Evolutionary conservation across 208 protist species (phyloP).

Genomic region (Leishmania major): DNA sequence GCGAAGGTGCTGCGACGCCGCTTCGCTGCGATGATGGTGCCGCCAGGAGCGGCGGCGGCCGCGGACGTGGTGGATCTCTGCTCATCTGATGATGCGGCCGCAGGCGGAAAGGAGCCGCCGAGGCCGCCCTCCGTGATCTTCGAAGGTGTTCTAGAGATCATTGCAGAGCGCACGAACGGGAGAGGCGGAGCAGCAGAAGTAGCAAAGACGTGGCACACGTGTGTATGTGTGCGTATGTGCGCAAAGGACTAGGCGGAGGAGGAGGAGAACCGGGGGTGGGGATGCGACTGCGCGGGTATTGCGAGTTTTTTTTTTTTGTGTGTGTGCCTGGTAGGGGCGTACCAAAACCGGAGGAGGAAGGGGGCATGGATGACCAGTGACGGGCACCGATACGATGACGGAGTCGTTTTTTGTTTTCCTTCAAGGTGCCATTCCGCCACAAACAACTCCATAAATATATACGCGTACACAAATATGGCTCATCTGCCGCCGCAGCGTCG

Average conservation of each 20-base stretch:
- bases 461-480: not conserved
- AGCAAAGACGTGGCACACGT: not conserved
- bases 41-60: slow-evolving; percentile 1
- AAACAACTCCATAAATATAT: not conserved
- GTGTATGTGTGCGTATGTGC: not conserved
- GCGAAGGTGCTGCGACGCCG: slow-evolving; percentile 18
- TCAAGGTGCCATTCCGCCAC: not conserved
- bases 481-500: not conserved
- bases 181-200: not conserved
- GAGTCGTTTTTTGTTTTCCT: not conserved
- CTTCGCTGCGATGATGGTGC: slow-evolving; percentile 15
- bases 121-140: not conserved
- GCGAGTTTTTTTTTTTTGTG: too few relatives aligned
- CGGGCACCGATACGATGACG: not conserved
- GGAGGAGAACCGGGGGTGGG: not conserved
- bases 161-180: not conserved
- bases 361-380: not conserved
- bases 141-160: not conserved
- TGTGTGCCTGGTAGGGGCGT: not conserved
- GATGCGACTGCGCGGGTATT: not conserved
- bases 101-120: not conserved
- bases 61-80: not conserved
- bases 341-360: not conserved
- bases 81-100: not conserved
- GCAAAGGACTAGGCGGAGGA: not conserved